Percentiles rank a stretch among this genome's conserved stretches.
phyloP scores from a whole-genome alignment of 257 asterid species.

The Verbena officinalis region DNA sequence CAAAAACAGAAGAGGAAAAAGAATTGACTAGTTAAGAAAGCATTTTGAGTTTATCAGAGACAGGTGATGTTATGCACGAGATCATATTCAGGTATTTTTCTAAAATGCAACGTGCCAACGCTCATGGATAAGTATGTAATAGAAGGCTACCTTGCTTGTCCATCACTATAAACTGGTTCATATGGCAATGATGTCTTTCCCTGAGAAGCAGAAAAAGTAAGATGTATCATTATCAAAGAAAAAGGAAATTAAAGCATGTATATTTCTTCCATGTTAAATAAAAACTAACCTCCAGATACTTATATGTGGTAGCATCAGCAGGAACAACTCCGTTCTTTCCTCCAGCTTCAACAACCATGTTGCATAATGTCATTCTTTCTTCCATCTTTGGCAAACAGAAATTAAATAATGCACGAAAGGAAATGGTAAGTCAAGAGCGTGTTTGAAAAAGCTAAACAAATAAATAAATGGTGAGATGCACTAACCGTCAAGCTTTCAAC shows the following conservation, averaged over 20 bases:
- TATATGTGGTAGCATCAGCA: slow-evolving; percentile 86
- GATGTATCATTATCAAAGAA: slow-evolving; percentile 10
- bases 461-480: slow-evolving; percentile 13
- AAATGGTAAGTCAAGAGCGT: background rate
- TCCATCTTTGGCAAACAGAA: slow-evolving; percentile 70
- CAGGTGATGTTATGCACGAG: background rate
- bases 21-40: background rate
- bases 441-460: background rate
- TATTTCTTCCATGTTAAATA: background rate
- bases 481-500: slow-evolving; percentile 91
- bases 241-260: background rate
- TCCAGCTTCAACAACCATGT: slow-evolving; percentile 98
- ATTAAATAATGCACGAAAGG: slow-evolving; percentile 10
- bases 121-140: slow-evolving; percentile 4
- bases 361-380: slow-evolving; percentile 99
- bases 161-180: slow-evolving; percentile 89
- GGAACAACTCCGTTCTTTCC: slow-evolving; percentile 95
- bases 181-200: slow-evolving; percentile 85
- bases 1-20: slow-evolving; percentile 15
- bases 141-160: slow-evolving; percentile 76
- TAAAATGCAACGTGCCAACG: too few relatives aligned
- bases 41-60: background rate
- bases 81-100: slow-evolving; percentile 6
- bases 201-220: slow-evolving; percentile 46
- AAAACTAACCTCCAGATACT: slow-evolving; percentile 82